Evolutionary conservation across 345 rosid species (phyloP).

Genomic region (Erucastrum elatum): DNA sequence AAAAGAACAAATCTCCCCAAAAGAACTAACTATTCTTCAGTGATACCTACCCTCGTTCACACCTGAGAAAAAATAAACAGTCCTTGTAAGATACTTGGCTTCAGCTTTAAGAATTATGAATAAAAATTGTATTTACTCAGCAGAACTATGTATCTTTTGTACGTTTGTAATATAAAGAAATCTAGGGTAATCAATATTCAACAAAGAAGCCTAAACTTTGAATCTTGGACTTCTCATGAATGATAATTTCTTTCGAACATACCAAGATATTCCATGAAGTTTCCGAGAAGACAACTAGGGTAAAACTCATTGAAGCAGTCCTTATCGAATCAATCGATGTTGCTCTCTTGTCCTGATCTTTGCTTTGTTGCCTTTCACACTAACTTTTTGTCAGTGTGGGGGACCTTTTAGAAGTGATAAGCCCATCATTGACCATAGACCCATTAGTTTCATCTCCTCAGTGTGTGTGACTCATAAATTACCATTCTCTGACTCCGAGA

Average conservation of each 20-base stretch:
- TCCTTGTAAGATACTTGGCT: conserved; percentile 4
- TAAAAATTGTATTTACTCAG: conserved; percentile 7
- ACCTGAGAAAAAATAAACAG: background rate
- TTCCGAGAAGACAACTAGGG: conserved; percentile 9
- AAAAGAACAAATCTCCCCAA: background rate
- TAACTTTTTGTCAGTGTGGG: background rate
- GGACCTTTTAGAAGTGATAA: conserved; percentile 15
- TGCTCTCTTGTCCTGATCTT: conserved; percentile 8
- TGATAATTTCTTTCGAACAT: background rate
- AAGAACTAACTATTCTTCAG: conserved; percentile 10
- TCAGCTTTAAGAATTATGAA: background rate
- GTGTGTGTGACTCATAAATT: background rate
- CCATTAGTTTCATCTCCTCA: conserved; percentile 5
- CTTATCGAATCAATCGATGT: background rate
- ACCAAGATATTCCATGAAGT: conserved; percentile 6
- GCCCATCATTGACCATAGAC: conserved; percentile 26
- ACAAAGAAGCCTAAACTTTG: background rate
- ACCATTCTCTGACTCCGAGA: background rate
- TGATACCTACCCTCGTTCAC: background rate
- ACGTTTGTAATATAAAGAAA: conserved; percentile 11
- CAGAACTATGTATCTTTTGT: background rate
- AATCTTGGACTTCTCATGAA: background rate
- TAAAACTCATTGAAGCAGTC: background rate
- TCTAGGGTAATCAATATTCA: background rate
- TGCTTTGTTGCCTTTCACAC: conserved; percentile 11